A percentile compares a stretch with the other conserved stretches of the same genome.
These are phyloP conservation scores for Fusarium agapanthi DNA, from an alignment of 2,329 filamentous ascomycete species.

Conservation along the genomic window DNA sequence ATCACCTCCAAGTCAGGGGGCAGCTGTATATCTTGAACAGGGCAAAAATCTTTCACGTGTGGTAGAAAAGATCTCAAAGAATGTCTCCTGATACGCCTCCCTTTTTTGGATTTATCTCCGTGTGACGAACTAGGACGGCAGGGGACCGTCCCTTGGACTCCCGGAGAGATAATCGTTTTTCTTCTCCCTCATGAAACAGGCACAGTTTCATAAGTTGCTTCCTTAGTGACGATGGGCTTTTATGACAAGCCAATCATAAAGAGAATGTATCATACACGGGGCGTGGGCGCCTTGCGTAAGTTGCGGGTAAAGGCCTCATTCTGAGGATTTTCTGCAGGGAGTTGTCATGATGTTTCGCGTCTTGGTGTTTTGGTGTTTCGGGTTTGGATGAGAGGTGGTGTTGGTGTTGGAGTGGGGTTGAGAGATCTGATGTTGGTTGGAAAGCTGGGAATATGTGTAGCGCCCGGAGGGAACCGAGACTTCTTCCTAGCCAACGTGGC, in stretches of 20 bases:
- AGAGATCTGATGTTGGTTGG: conserved; percentile 8
- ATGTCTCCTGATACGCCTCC: conserved; percentile 31
- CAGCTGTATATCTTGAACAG: conserved; percentile 26
- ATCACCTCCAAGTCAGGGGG: conserved; percentile 26
- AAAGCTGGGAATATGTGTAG: conserved; percentile 11
- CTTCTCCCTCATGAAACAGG: conserved; percentile 33
- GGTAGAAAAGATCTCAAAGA: conserved; percentile 16
- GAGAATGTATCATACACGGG: background rate
- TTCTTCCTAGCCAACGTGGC: conserved; percentile 30
- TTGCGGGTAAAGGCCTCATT: conserved; percentile 1
- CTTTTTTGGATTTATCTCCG: conserved; percentile 21
- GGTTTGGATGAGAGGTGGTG: conserved; percentile 7
- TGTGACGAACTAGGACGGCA: background rate
- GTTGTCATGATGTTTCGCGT: conserved; percentile 31
- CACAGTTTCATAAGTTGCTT: conserved; percentile 34
- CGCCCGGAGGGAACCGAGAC: conserved; percentile 38
- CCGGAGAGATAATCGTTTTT: conserved; percentile 11
- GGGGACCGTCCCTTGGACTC: conserved; percentile 3
- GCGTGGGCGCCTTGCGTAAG: conserved; percentile 16
- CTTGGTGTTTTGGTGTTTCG: conserved; percentile 35
- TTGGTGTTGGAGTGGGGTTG: conserved; percentile 13
- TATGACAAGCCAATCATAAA: conserved; percentile 22
- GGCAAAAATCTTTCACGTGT: conserved; percentile 13
- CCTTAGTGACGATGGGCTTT: conserved; percentile 1
- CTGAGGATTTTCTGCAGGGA: conserved; percentile 9